Evolutionary conservation across 2,329 filamentous ascomycete species (phyloP), one percentile per base, ranked within the genome.

Genomic region (Didymosphaeria variabile): DNA sequence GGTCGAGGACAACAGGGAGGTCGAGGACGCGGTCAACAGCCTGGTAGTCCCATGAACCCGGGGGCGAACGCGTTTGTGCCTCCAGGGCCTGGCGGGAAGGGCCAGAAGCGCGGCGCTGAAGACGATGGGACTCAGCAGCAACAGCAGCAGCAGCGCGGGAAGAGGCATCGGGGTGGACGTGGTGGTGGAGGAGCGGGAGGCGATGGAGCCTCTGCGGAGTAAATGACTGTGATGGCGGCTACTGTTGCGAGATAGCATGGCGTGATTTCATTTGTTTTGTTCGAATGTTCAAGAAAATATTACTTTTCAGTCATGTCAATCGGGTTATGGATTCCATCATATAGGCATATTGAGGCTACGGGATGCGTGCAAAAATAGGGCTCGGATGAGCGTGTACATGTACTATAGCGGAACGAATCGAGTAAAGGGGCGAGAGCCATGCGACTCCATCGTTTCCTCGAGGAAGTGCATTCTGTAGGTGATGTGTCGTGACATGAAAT

Each of bases 21-120:
- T 3, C 64, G 67, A 21, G 67, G 65, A 4, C 66, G 65, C 21
- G 67, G 61, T 21, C 62, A 59, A 19, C 65, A 70, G 34, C 70
- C 72, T 0, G 55, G 58, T 0, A 66, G 71, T 1, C 64, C 66
- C 5, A 68, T 81, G 62, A 81, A 79, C 46, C 72, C 77, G 0
- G 69, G 66, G 19, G 79, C 79, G 1, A 61, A 60, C 52, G 68
- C 72, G 5, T 80, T 80, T 51, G 64, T 70, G n/a, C 78, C 78
- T 23, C 71, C 65, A 36, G 66, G 59, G 21, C 64, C 67, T 23
- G 66, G 58, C 47, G 72, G 72, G 9, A 66, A 73, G 5, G 75
- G 72, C 1, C 72, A 77, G 66, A 78, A 78, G 66, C 69, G 77
- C 8, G 67, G 68, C 5, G 65, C 70, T 21, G 74, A 77, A 34